phyloP scores from a whole-genome alignment of 495 filamentous ascomycete genomes.

The Xylaria flabelliformis region DNA sequence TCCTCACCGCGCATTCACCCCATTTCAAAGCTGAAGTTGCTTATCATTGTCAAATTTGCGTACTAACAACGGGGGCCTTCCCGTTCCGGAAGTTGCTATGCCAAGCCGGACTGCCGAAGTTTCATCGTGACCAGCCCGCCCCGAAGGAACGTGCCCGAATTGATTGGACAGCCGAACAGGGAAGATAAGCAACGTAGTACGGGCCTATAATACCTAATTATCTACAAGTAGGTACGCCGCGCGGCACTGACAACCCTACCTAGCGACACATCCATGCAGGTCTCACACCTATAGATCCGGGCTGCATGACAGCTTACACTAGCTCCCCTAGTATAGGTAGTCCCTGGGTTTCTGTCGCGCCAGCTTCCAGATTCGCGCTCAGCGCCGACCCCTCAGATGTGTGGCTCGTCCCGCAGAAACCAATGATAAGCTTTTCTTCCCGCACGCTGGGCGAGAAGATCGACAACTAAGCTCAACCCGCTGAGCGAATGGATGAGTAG shows the following conservation, averaged over 20 bases:
- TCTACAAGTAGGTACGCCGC: neutral
- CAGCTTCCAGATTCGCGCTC: constrained; percentile 24
- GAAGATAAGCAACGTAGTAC: neutral
- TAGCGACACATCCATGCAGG: neutral
- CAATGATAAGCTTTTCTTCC: constrained; percentile 22
- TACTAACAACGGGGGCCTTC: constrained; percentile 8
- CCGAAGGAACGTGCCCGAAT: constrained; percentile 4
- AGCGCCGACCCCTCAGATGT: neutral
- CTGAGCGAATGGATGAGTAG: neutral
- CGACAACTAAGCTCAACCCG: neutral
- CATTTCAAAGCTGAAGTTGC: neutral
- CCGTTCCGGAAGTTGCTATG: constrained; percentile 22
- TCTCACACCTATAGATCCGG: neutral
- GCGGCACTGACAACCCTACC: neutral
- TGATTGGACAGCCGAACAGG: constrained; percentile 6
- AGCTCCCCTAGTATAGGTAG: neutral
- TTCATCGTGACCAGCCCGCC: constrained; percentile 2
- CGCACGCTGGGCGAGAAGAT: constrained; percentile 10
- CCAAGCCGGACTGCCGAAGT: constrained; percentile 22
- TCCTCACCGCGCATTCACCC: neutral
- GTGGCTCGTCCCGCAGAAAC: neutral
- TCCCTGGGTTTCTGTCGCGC: neutral
- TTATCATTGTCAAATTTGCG: neutral
- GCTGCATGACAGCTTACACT: neutral
- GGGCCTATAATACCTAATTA: neutral